Evolutionary conservation across 768 basidiomycete genomes (phyloP).

Genomic region (Tricholoma hemisulphureum): DNA sequence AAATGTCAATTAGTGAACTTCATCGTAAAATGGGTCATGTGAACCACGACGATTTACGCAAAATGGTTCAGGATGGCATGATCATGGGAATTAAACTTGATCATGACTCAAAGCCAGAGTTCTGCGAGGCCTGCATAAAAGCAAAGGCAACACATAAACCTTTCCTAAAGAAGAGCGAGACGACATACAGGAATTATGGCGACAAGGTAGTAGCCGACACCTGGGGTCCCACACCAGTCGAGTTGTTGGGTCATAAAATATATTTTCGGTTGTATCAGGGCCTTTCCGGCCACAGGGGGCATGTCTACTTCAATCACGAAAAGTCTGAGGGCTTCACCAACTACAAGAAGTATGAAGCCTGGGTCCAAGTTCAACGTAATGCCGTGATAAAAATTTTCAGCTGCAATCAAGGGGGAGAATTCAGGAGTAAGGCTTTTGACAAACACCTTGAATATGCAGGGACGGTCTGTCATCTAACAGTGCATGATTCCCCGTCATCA

Average conservation of each 20-base stretch:
- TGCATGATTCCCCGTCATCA: not conserved
- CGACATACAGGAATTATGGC: not conserved
- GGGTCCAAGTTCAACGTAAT: too few relatives aligned
- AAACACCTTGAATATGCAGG: not conserved
- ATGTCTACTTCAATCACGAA: too few relatives aligned
- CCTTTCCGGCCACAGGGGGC: too few relatives aligned
- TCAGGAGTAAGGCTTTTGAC: not conserved
- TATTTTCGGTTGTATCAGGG: too few relatives aligned
- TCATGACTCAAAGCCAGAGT: slow-evolving; percentile 17
- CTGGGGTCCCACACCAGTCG: too few relatives aligned
- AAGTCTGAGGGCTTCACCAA: too few relatives aligned
- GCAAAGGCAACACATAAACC: slow-evolving; percentile 15
- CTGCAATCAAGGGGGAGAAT: too few relatives aligned
- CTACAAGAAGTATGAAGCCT: too few relatives aligned
- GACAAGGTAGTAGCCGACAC: not conserved
- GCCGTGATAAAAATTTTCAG: too few relatives aligned
- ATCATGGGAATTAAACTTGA: slow-evolving; percentile 32
- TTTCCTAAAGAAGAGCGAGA: too few relatives aligned
- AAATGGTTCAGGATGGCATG: slow-evolving; percentile 26
- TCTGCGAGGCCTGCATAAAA: slow-evolving; percentile 24
- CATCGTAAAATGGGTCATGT: slow-evolving; percentile 37
- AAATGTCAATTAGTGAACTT: slow-evolving; percentile 27
- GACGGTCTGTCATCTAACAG: not conserved
- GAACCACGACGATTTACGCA: slow-evolving; percentile 21
- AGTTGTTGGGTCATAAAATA: too few relatives aligned